These are phyloP conservation scores for Cordyceps cicadae DNA, from an alignment of 2,329 filamentous ascomycete species.

Conservation along the genomic window DNA sequence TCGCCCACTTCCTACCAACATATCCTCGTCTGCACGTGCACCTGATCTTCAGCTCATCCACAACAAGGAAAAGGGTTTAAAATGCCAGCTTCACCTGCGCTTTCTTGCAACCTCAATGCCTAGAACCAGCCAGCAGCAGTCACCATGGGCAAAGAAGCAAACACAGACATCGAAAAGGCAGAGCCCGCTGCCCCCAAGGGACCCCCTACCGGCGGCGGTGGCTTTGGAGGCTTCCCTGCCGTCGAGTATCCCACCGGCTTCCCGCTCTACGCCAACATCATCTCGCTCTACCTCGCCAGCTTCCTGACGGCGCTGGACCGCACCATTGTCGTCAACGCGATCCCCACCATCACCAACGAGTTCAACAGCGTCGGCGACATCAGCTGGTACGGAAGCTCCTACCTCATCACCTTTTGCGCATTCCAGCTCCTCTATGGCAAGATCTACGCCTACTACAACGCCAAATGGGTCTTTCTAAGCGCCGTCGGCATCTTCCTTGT, in stretches of 20 bases:
- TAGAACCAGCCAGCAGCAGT: neutral
- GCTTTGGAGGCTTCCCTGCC: conserved; percentile 5
- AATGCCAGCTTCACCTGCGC: neutral
- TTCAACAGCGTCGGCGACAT: conserved; percentile 16
- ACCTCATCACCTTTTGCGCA: conserved; percentile 17
- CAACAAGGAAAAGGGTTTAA: neutral
- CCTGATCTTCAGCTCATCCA: neutral
- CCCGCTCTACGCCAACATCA: conserved; percentile 5
- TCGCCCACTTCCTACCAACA: neutral
- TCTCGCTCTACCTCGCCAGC: conserved; percentile 6
- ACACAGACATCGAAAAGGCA: neutral
- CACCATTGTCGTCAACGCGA: conserved; percentile 28
- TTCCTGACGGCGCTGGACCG: conserved; percentile 13
- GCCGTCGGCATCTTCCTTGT: conserved; percentile 15
- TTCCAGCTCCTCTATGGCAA: conserved; percentile 18
- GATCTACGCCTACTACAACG: conserved; percentile 18
- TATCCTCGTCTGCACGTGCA: neutral
- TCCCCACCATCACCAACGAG: conserved; percentile 26
- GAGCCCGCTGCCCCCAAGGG: neutral
- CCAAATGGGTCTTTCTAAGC: conserved; percentile 16
- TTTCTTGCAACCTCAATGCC: neutral
- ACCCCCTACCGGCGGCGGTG: neutral
- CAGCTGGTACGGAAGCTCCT: conserved; percentile 23
- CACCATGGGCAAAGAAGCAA: neutral
- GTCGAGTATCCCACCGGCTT: conserved; percentile 7